These are phyloP conservation scores for Penicillium fuscoglaucum DNA, from an alignment of 2,329 filamentous ascomycete species.

Conservation along the genomic window DNA sequence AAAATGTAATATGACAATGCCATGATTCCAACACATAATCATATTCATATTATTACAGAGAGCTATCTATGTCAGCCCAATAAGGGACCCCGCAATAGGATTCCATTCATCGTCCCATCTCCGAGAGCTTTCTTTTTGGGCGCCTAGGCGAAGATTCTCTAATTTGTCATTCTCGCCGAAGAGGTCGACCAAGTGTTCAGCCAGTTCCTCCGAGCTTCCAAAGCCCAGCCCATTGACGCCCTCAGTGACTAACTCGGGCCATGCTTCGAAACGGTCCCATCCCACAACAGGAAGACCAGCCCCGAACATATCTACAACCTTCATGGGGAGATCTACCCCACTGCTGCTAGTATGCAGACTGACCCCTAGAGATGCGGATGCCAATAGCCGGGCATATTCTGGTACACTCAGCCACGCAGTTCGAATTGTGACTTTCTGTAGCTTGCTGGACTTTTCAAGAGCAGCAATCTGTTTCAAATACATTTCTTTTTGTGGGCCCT, in stretches of 20 bases:
- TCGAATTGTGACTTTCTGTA: constrained; percentile 69
- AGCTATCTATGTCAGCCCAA: constrained; percentile 50
- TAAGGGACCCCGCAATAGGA: constrained; percentile 70
- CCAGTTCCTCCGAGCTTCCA: constrained; percentile 66
- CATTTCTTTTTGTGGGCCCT: constrained; percentile 77
- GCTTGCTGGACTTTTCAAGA: constrained; percentile 61
- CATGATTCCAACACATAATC: background rate
- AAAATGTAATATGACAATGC: background rate
- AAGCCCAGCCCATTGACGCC: constrained; percentile 86
- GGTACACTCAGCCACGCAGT: constrained; percentile 83
- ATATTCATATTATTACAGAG: background rate
- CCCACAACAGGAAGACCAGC: constrained; percentile 87
- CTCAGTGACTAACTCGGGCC: constrained; percentile 85
- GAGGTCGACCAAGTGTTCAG: constrained; percentile 62
- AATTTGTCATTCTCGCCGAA: constrained; percentile 62
- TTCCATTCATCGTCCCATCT: constrained; percentile 96
- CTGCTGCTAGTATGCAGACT: constrained; percentile 92
- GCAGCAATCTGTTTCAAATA: constrained; percentile 68
- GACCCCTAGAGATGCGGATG: constrained; percentile 82
- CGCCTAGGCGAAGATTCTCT: constrained; percentile 64
- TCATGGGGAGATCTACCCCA: constrained; percentile 96
- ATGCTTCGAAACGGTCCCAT: constrained; percentile 82
- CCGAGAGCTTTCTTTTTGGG: constrained; percentile 68
- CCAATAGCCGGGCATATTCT: constrained; percentile 82
- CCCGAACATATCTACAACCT: constrained; percentile 99